A percentile compares a stretch with the other conserved stretches of the same genome.
Conservation (phyloP, 768 basidiomycete genomes). For the Chalciporus piperatus region DNA sequence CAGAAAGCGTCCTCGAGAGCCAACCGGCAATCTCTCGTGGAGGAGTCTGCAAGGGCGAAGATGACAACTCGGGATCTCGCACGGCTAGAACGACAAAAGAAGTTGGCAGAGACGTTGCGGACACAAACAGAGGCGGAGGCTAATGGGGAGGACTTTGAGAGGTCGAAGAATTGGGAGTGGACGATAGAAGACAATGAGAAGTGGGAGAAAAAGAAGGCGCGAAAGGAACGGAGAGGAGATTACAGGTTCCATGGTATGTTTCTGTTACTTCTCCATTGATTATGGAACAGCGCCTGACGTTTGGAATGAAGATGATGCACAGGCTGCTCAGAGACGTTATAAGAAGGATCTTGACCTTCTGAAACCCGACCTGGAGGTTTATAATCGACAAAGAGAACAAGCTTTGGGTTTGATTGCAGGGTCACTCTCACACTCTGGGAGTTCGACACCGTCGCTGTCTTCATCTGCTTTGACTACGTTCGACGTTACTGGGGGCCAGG, state of each 20-base stretch:
- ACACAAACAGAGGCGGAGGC: slow-evolving; percentile 88
- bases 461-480: slow-evolving; percentile 47
- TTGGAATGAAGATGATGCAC: slow-evolving; percentile 68
- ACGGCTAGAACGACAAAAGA: slow-evolving; percentile 85
- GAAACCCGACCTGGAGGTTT: slow-evolving; percentile 83
- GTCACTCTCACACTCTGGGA: slow-evolving; percentile 47
- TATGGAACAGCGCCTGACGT: background rate
- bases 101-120: slow-evolving; percentile 83
- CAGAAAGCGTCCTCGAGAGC: slow-evolving; percentile 76
- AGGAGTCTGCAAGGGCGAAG: slow-evolving; percentile 79
- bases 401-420: slow-evolving; percentile 74
- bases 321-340: slow-evolving; percentile 85
- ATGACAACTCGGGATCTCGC: slow-evolving; percentile 76
- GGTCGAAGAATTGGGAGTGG: slow-evolving; percentile 91
- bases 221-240: slow-evolving; percentile 82
- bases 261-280: background rate
- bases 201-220: slow-evolving; percentile 53
- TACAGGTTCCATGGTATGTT: slow-evolving; percentile 86
- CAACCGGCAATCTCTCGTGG: slow-evolving; percentile 82
- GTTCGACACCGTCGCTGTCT: slow-evolving; percentile 28
- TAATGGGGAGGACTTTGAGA: slow-evolving; percentile 91
- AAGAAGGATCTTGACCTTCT: slow-evolving; percentile 88
- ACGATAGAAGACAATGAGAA: slow-evolving; percentile 31
- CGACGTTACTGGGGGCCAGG: slow-evolving; percentile 45
- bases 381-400: slow-evolving; percentile 87